Percentiles rank a stretch among this genome's conserved stretches.
phyloP scores from a whole-genome alignment of 2,329 filamentous ascomycete genomes.

The Aureobasidium namibiae region DNA sequence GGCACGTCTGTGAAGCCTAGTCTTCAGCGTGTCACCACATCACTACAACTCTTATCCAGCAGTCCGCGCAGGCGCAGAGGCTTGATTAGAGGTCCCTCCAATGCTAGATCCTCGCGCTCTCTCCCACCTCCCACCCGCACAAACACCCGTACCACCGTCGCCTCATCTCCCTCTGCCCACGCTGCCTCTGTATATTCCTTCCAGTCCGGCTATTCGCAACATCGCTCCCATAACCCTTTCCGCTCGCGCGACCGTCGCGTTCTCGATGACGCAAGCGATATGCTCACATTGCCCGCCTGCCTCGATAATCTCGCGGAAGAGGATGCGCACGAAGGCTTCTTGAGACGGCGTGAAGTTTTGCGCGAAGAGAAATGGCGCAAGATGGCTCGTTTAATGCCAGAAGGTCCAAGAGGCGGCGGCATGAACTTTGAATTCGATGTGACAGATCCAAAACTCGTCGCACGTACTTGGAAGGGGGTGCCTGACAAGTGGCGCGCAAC shows the following conservation, averaged over 20 bases:
- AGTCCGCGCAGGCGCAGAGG: constrained; percentile 44
- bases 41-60: constrained; percentile 48
- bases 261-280: constrained; percentile 54
- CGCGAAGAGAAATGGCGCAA: constrained; percentile 60
- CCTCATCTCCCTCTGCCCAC: constrained; percentile 17
- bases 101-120: constrained; percentile 35
- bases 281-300: constrained; percentile 53
- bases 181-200: constrained; percentile 30
- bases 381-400: constrained; percentile 48
- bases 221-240: constrained; percentile 27
- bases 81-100: constrained; percentile 42
- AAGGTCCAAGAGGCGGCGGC: constrained; percentile 43
- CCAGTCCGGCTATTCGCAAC: constrained; percentile 28
- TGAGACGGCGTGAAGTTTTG: constrained; percentile 51
- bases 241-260: constrained; percentile 45
- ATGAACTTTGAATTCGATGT: constrained; percentile 73
- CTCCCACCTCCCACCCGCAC: constrained; percentile 20
- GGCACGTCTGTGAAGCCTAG: constrained; percentile 30
- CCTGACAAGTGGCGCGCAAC: constrained; percentile 89
- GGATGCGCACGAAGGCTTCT: constrained; percentile 37
- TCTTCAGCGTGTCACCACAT: constrained; percentile 53
- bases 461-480: constrained; percentile 95
- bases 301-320: constrained; percentile 38
- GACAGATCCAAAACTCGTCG: constrained; percentile 68
- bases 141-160: constrained; percentile 22